A percentile compares a stretch with the other conserved stretches of the same genome.
Conservation (phyloP, 2,329 filamentous ascomycete species). For the Colletotrichum limetticola region DNA sequence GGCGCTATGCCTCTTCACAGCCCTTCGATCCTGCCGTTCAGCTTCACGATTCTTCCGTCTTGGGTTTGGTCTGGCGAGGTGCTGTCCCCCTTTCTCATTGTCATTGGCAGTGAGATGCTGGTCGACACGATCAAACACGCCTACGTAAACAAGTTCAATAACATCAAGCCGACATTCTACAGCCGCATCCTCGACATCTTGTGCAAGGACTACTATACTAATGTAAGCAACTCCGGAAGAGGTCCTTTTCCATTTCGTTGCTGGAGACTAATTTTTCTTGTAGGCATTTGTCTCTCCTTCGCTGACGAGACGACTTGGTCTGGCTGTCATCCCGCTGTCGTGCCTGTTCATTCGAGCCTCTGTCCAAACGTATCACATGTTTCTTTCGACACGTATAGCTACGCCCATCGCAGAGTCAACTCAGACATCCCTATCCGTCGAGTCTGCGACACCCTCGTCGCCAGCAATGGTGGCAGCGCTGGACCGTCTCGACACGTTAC, state of each 20-base stretch:
- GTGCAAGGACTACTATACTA: constrained; percentile 97
- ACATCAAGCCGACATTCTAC: constrained; percentile 91
- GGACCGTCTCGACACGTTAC: constrained; percentile 80
- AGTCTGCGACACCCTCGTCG: constrained; percentile 72
- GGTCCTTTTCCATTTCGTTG: background rate
- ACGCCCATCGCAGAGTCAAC: constrained; percentile 74
- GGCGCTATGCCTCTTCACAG: constrained; percentile 71
- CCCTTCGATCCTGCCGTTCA: constrained; percentile 84
- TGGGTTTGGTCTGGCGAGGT: constrained; percentile 85
- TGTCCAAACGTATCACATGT: constrained; percentile 98
- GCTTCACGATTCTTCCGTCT: constrained; percentile 88
- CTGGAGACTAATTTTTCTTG: background rate
- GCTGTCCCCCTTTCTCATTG: constrained; percentile 90
- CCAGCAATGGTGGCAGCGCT: constrained; percentile 82
- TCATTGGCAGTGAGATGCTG: constrained; percentile 94
- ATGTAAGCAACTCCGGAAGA: constrained; percentile 63
- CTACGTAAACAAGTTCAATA: constrained; percentile 99
- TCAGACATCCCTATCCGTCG: constrained; percentile 73
- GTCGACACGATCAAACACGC: constrained; percentile 98
- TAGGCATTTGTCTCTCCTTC: constrained; percentile 92
- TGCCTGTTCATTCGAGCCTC: constrained; percentile 96
- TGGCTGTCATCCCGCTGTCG: constrained; percentile 91
- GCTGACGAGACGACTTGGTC: constrained; percentile 85
- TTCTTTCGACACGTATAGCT: constrained; percentile 87
- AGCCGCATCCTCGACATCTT: constrained; percentile 90